Percentiles rank a stretch among this genome's conserved stretches.
Evolutionary conservation across 768 basidiomycete species (phyloP).

Genomic region (Termitomyces sp.): DNA sequence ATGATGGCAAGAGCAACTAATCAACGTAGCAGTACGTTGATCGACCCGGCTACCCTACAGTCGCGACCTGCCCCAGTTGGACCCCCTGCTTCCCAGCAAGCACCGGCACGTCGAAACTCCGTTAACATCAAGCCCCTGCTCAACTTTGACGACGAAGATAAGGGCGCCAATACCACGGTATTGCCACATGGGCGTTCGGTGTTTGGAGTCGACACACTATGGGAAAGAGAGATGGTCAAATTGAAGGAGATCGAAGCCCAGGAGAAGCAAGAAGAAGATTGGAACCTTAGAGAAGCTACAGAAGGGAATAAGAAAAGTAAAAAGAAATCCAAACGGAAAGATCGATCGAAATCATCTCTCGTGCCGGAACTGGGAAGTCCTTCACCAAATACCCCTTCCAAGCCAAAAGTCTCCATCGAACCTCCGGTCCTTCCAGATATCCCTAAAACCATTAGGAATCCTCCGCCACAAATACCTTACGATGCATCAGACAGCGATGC

Average conservation of each 20-base stretch:
- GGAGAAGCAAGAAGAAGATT: constrained; percentile 56
- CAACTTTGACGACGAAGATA: constrained; percentile 52
- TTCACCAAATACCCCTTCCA: constrained; percentile 11
- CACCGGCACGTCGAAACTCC: constrained; percentile 43
- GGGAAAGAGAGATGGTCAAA: constrained; percentile 85
- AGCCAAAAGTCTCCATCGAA: constrained; percentile 27
- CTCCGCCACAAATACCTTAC: constrained; percentile 32
- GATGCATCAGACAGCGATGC: constrained; percentile 53
- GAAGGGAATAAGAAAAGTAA: constrained; percentile 42
- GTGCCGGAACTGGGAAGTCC: constrained; percentile 3
- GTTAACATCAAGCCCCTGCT: constrained; percentile 58
- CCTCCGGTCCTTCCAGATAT: constrained; percentile 43
- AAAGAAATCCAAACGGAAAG: constrained; percentile 42
- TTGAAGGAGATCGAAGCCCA: constrained; percentile 68
- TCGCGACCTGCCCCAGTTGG: constrained; percentile 38
- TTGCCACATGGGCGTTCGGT: constrained; percentile 62
- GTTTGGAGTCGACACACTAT: constrained; percentile 89
- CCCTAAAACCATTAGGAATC: constrained; percentile 29
- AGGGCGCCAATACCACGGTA: constrained; percentile 19
- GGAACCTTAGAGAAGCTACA: constrained; percentile 37
- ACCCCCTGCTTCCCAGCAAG: constrained; percentile 28
- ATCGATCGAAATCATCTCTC: constrained; percentile 17
- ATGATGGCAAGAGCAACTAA: constrained; percentile 79
- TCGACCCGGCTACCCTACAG: constrained; percentile 62
- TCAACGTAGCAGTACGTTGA: constrained; percentile 59